Conservation (phyloP, 495 filamentous ascomycete genomes). For the Choiromyces venosus region DNA sequence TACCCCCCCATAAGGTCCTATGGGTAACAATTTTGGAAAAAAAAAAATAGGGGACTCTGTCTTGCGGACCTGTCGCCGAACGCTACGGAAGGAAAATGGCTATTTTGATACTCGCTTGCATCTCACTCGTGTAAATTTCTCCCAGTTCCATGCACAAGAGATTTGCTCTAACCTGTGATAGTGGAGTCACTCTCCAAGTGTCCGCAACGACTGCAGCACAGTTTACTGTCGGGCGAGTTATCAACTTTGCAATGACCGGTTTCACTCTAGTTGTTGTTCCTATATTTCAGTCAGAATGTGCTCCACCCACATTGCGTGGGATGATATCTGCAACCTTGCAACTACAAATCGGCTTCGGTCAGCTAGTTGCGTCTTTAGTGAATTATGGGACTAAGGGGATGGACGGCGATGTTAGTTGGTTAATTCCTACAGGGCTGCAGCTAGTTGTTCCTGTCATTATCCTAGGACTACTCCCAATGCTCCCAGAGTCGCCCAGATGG, state of each 20-base stretch:
- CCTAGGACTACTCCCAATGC: constrained; percentile 40
- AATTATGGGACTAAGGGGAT: constrained; percentile 23
- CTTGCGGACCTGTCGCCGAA: not conserved
- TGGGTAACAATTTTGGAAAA: not conserved
- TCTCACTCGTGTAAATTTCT: not conserved
- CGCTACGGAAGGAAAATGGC: not conserved
- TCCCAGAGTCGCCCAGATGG: constrained; percentile 46
- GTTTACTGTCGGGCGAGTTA: constrained; percentile 35
- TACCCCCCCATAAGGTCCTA: not conserved
- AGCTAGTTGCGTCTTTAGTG: constrained; percentile 38
- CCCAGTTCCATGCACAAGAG: not conserved
- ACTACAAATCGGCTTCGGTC: constrained; percentile 37
- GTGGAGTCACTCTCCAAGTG: constrained; percentile 35
- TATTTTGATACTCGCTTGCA: not conserved
- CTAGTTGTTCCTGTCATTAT: constrained; percentile 44
- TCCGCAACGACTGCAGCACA: constrained; percentile 35
- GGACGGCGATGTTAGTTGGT: constrained; percentile 37
- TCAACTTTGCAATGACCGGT: constrained; percentile 38
- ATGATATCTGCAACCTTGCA: constrained; percentile 41
- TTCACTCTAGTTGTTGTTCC: constrained; percentile 38
- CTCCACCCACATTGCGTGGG: constrained; percentile 29
- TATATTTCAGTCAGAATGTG: constrained; percentile 35
- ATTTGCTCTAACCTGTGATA: not conserved
- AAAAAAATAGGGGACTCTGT: not conserved
- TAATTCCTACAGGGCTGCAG: constrained; percentile 45